Evolutionary conservation across 805 yeast genomes (phyloP).

Genomic region (Cyberlindnera mississippiensis): DNA sequence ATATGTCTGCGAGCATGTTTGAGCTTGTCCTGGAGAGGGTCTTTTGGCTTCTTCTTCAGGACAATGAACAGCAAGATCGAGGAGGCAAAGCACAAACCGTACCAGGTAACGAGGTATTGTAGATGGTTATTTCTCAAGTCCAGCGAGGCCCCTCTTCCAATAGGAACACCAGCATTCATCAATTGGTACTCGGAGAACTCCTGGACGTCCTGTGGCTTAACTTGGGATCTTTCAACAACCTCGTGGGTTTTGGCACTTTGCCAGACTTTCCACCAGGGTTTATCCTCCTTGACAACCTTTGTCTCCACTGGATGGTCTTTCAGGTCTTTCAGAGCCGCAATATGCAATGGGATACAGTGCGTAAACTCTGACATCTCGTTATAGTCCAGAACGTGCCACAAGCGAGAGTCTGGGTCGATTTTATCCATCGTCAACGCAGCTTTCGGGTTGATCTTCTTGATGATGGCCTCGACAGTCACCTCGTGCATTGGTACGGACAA

Average conservation of each 20-base stretch:
- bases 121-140: slow-evolving; percentile 85
- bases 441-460: slow-evolving; percentile 63
- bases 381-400: slow-evolving; percentile 78
- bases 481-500: slow-evolving; percentile 61
- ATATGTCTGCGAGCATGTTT: slow-evolving; percentile 43
- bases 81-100: slow-evolving; percentile 75
- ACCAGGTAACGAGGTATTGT: slow-evolving; percentile 94
- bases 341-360: slow-evolving; percentile 66
- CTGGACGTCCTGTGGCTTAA: slow-evolving; percentile 19
- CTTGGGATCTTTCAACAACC: slow-evolving; percentile 1
- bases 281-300: slow-evolving; percentile 26
- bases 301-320: slow-evolving; percentile 54
- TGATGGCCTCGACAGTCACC: slow-evolving; percentile 67
- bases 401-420: slow-evolving; percentile 58
- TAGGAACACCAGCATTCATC: slow-evolving; percentile 79
- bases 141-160: slow-evolving; percentile 78
- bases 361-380: slow-evolving; percentile 71
- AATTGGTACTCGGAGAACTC: slow-evolving; percentile 57
- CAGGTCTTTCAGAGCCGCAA: slow-evolving; percentile 68
- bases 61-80: slow-evolving; percentile 58
- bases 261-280: slow-evolving; percentile 31
- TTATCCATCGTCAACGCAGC: slow-evolving; percentile 66
- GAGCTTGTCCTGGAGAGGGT: slow-evolving; percentile 43
- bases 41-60: slow-evolving; percentile 39
- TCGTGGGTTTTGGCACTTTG: slow-evolving; percentile 11